Evolutionary conservation across 257 asterid genomes (phyloP).

Genomic region (Apocynum venetum): DNA sequence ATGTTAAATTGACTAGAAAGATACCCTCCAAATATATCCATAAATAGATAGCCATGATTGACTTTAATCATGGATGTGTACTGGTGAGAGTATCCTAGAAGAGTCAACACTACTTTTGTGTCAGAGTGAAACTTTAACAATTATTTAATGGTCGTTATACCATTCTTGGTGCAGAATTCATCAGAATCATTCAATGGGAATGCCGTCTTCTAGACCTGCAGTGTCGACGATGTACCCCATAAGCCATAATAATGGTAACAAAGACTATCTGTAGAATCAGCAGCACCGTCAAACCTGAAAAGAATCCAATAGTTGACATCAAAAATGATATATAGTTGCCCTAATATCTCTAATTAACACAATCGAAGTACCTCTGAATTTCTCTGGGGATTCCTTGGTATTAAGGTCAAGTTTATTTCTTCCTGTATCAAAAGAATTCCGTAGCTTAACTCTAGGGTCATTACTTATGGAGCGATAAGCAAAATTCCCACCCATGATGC

Average conservation of each 20-base stretch:
- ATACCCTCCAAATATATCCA: not conserved
- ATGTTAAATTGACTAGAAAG: not conserved
- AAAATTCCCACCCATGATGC: conserved; percentile 80
- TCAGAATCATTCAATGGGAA: conserved; percentile 21
- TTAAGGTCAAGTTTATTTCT: conserved; percentile 35
- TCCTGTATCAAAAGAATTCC: conserved; percentile 28
- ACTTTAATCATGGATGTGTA: not conserved
- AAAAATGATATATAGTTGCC: not conserved
- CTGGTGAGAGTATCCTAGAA: not conserved
- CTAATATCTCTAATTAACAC: not conserved
- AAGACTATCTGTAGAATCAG: conserved; percentile 48
- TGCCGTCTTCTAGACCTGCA: conserved; percentile 51
- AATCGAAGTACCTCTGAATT: conserved; percentile 46
- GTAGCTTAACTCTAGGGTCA: conserved; percentile 24
- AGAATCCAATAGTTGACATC: conserved; percentile 19
- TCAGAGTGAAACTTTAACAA: not conserved
- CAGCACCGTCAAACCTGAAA: conserved; percentile 65
- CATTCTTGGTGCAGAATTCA: not conserved
- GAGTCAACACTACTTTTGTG: not conserved
- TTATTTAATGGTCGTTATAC: not conserved
- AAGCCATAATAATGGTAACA: conserved; percentile 37
- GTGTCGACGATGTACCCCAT: conserved; percentile 31
- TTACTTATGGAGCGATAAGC: conserved; percentile 42
- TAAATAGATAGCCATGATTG: not conserved
- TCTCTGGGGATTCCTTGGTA: conserved; percentile 42